These are phyloP conservation scores for Capsella bursapastoris DNA, from an alignment of 345 rosid species.

Conservation along the genomic window DNA sequence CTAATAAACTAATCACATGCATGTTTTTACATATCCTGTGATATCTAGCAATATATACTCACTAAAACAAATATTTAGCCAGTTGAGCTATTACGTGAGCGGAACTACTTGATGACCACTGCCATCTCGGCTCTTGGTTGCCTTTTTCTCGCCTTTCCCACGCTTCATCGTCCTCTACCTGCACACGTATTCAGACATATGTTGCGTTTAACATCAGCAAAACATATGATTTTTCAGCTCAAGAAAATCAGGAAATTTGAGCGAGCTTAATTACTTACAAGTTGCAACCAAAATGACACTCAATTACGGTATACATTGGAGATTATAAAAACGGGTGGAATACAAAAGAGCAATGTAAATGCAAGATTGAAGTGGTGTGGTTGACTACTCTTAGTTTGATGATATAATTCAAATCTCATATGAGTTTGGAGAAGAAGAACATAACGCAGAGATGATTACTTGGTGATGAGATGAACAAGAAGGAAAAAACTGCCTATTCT, in stretches of 20 bases:
- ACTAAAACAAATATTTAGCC: conserved; percentile 67
- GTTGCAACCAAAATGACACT: conserved; percentile 15
- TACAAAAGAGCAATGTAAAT: conserved; percentile 22
- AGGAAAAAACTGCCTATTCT: conserved; percentile 31
- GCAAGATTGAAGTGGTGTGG: neutral
- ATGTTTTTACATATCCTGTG: neutral
- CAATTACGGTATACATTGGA: neutral
- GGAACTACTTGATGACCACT: conserved; percentile 58
- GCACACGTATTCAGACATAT: conserved; percentile 42
- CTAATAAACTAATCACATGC: conserved; percentile 6
- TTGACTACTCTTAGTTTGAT: neutral
- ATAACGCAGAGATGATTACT: conserved; percentile 24
- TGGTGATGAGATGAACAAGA: conserved; percentile 28
- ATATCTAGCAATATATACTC: conserved; percentile 49
- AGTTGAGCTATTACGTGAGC: conserved; percentile 61
- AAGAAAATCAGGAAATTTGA: neutral
- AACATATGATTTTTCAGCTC: conserved; percentile 1
- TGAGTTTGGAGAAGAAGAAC: conserved; percentile 17
- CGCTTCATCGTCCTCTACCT: conserved; percentile 93
- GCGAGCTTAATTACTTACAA: conserved; percentile 21
- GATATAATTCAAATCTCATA: neutral
- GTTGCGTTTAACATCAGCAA: neutral
- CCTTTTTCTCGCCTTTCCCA: conserved; percentile 74
- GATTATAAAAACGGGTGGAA: conserved; percentile 3
- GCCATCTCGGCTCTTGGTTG: conserved; percentile 75